phyloP scores from a whole-genome alignment of 352 stramenopile species.

The Plasmopara halstedii region DNA sequence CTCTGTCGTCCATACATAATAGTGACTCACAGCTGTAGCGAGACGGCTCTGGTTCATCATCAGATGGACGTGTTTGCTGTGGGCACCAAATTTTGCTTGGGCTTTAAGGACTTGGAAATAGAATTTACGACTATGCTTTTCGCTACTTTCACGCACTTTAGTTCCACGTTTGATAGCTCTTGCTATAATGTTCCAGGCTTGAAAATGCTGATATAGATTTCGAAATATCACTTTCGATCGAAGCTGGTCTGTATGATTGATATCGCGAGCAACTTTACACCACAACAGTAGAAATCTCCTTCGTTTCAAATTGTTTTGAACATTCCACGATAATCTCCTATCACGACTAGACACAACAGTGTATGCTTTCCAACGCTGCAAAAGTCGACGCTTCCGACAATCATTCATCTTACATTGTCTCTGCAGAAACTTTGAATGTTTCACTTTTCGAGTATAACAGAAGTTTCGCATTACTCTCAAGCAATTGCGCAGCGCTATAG shows the following conservation, averaged over 20 bases:
- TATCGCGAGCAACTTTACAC: constrained; percentile 15
- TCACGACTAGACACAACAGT: constrained; percentile 5
- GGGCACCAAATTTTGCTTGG: constrained; percentile 1
- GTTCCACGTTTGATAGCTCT: constrained; percentile 14
- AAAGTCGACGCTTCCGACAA: constrained; percentile 5
- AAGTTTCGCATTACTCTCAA: constrained; percentile 6
- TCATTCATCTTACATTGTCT: neutral
- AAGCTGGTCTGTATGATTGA: constrained; percentile 5
- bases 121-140: neutral
- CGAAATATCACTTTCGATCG: constrained; percentile 6
- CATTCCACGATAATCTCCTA: constrained; percentile 3
- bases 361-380: constrained; percentile 15
- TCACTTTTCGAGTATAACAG: constrained; percentile 4
- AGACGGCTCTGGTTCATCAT: constrained; percentile 5
- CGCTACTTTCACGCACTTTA: neutral
- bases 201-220: constrained; percentile 15
- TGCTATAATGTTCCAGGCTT: constrained; percentile 11
- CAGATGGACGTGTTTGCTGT: neutral
- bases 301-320: constrained; percentile 18
- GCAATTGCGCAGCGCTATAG: constrained; percentile 2
- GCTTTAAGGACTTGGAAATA: constrained; percentile 14
- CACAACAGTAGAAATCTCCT: constrained; percentile 24
- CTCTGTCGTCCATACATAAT: constrained; percentile 3
- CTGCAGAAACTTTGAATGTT: constrained; percentile 1
- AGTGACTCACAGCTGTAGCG: constrained; percentile 2